phyloP scores from a whole-genome alignment of 2,329 filamentous ascomycete genomes.

The Colletotrichum sp. region DNA sequence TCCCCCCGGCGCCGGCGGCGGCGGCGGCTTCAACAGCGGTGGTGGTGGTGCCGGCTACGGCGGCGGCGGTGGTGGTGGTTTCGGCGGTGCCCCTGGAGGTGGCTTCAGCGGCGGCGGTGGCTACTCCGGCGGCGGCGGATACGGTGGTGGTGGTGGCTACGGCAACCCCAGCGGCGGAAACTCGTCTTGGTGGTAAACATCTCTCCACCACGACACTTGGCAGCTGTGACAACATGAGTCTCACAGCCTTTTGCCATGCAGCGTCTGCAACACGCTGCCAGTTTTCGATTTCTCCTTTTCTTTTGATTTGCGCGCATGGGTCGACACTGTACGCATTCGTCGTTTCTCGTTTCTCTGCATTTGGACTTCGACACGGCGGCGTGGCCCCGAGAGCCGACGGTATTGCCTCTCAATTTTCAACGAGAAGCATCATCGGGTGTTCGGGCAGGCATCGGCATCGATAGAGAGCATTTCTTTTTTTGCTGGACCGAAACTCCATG shows the following conservation, averaged over 20 bases:
- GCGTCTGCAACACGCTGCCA: slow-evolving; percentile 37
- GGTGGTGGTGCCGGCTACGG: slow-evolving; percentile 40
- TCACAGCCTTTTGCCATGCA: not conserved
- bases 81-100: slow-evolving; percentile 50
- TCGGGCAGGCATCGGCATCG: slow-evolving; percentile 33
- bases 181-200: slow-evolving; percentile 71
- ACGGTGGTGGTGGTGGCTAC: slow-evolving; percentile 63
- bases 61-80: slow-evolving; percentile 58
- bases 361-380: slow-evolving; percentile 34
- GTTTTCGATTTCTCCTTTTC: slow-evolving; percentile 26
- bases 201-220: not conserved
- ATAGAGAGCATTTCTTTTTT: slow-evolving; percentile 29
- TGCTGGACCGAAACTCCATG: slow-evolving; percentile 29
- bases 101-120: slow-evolving; percentile 49
- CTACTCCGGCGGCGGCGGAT: slow-evolving; percentile 39
- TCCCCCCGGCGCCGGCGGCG: slow-evolving; percentile 48
- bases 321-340: slow-evolving; percentile 24
- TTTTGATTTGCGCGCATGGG: slow-evolving; percentile 20
- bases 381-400: slow-evolving; percentile 37
- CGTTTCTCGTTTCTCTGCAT: slow-evolving; percentile 32
- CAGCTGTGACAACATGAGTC: not conserved
- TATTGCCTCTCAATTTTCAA: slow-evolving; percentile 30
- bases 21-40: slow-evolving; percentile 46
- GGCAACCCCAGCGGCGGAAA: slow-evolving; percentile 73
- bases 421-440: slow-evolving; percentile 39